Base-by-base conservation (phyloP, 2,329 filamentous ascomycete species). In the Penicillium sp. region DNA sequence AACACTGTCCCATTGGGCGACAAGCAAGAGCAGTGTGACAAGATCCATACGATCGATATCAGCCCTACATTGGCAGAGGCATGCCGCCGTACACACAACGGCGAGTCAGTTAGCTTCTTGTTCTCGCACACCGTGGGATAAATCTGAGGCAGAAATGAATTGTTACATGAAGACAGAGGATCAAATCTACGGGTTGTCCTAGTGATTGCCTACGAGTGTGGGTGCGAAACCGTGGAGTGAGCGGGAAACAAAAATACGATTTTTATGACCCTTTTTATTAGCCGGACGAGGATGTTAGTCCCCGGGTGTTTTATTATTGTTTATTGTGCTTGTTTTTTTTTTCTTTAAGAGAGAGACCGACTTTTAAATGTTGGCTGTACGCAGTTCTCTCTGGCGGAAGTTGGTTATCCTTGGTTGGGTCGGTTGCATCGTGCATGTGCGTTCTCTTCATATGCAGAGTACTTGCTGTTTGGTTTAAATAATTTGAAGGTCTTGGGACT, bases 41-140 rank as follows among this genome's bases (percentile, higher is more conserved):
- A 89, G 75, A 84, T 97, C 61, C 87, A 91, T 75, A 92, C 92
- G 54, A 96, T 97, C 72, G 92, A 97, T 75, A 90, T 97, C 66
- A 91, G 88, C 67, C 88, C 90, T 40, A 96, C 91, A 35, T 67
- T 80, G 57, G 78, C 77, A 4, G 78, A 80, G 67, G 78, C 78
- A 28, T 78, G 77, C 60, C 68, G 78, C 58, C 70, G 78, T 58
- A 80, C 78, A 19, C 78, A 80, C 61, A 80, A 80, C 62, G 78
- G 78, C 55, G 78, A 80, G 67, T 79, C 77, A 33, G 78, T 80
- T 36, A 79, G 77, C 65, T 80, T 78, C 68, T 67, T 80, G 63
- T 80, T 80, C 66, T 78, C 74, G 44, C 77, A 80, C 67, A 72
- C 76, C 43, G 76, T 78, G 42, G 70, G 69, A 46, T 76, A 71